Conservation (phyloP, 2,329 filamentous ascomycete genomes). For the Tolypocladium sp. region DNA sequence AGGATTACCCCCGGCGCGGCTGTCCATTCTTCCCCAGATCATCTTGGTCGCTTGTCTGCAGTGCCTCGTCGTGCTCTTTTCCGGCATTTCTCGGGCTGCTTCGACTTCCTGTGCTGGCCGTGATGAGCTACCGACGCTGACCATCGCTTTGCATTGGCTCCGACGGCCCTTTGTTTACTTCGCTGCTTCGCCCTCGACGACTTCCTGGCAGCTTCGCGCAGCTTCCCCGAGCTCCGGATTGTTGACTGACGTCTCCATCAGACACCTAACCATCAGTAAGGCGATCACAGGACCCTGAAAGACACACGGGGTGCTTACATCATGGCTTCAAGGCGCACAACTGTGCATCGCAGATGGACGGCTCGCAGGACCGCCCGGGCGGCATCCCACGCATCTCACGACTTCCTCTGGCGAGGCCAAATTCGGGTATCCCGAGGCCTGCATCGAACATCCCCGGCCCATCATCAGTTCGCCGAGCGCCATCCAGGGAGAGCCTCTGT, state of each 20-base stretch:
- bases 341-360: conserved; percentile 16
- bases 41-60: background rate
- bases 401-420: conserved; percentile 24
- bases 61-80: background rate
- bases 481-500: conserved; percentile 18
- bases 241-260: background rate
- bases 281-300: background rate
- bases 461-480: conserved; percentile 17
- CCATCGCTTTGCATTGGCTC: background rate
- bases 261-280: background rate
- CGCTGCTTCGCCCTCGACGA: background rate
- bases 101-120: background rate
- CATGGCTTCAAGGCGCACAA: background rate
- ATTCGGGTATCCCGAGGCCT: conserved; percentile 22
- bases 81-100: background rate
- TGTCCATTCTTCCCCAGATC: background rate
- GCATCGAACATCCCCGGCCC: conserved; percentile 13
- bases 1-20: background rate
- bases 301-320: background rate
- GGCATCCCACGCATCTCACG: conserved; percentile 28
- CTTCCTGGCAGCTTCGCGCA: background rate
- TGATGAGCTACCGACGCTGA: background rate
- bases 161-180: background rate
- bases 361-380: conserved; percentile 24
- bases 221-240: background rate